Evolutionary conservation across 306 rosid genomes (phyloP).

Genomic region (Macrotyloma uniflorum): DNA sequence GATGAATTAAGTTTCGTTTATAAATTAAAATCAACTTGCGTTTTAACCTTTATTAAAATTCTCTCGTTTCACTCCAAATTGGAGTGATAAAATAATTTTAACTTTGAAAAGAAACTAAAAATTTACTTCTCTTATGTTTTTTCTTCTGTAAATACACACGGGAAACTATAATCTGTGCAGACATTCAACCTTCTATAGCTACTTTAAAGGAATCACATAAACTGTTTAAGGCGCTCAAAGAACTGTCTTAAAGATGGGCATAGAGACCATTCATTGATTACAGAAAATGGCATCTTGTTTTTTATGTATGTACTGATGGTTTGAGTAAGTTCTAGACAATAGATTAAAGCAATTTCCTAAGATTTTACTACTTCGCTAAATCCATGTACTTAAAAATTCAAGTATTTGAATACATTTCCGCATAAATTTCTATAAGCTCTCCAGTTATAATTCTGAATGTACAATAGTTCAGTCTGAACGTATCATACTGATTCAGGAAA

Average conservation of each 20-base stretch:
- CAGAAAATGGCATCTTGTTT: not conserved
- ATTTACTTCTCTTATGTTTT: too few relatives aligned
- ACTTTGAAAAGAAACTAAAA: too few relatives aligned
- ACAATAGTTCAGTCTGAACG: conserved; percentile 4
- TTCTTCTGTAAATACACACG: too few relatives aligned
- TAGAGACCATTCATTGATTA: not conserved
- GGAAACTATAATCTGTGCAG: not conserved
- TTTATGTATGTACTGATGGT: not conserved
- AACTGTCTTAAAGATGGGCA: not conserved
- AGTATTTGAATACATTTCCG: not conserved
- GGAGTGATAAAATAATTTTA: too few relatives aligned
- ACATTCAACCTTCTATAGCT: not conserved
- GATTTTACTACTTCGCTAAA: conserved; percentile 10
- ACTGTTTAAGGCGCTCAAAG: not conserved
- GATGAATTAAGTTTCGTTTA: too few relatives aligned
- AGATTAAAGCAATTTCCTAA: not conserved
- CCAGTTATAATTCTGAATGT: conserved; percentile 10
- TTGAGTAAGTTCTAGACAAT: conserved; percentile 8
- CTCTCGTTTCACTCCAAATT: too few relatives aligned
- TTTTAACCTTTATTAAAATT: too few relatives aligned
- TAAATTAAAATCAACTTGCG: too few relatives aligned
- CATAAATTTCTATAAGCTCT: conserved; percentile 8
- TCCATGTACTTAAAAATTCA: conserved; percentile 18
- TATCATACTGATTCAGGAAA: conserved; percentile 1
- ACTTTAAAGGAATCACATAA: not conserved